Evolutionary conservation across 768 basidiomycete genomes (phyloP).

Genomic region (Kwoniella pini): DNA sequence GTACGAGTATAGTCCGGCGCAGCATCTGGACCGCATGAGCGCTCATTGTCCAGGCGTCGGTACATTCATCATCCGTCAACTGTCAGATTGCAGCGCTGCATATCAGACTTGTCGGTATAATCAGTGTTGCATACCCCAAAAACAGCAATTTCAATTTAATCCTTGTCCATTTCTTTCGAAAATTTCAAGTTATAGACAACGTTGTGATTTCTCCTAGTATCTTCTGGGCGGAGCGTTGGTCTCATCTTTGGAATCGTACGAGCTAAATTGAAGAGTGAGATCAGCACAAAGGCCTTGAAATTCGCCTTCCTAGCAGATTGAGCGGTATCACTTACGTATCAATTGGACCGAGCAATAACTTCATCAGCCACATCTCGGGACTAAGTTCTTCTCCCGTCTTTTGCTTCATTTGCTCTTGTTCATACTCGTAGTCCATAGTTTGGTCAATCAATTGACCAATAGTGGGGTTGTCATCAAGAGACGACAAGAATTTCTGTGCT

Average conservation of each 20-base stretch:
- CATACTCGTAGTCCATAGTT: slow-evolving; percentile 46
- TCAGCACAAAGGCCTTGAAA: neutral
- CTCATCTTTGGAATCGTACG: slow-evolving; percentile 44
- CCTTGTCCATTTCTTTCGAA: no score
- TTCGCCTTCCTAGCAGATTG: no score
- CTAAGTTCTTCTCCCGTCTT: slow-evolving; percentile 46
- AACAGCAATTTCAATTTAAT: no score
- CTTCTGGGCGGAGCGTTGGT: slow-evolving; percentile 9
- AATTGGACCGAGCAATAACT: slow-evolving; percentile 48
- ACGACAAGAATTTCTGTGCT: slow-evolving; percentile 42
- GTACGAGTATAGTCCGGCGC: neutral
- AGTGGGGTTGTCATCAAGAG: slow-evolving; percentile 52
- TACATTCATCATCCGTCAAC: no score
- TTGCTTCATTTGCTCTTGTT: slow-evolving; percentile 46
- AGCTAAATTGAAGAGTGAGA: slow-evolving; percentile 5
- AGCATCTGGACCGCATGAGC: no score
- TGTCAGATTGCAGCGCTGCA: no score
- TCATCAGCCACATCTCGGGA: slow-evolving; percentile 55
- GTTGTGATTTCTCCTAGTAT: neutral
- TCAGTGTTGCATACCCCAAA: no score
- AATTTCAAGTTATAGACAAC: neutral
- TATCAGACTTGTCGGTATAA: no score
- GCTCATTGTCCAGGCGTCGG: no score
- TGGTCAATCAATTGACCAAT: slow-evolving; percentile 55
- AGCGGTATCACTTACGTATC: slow-evolving; percentile 43